Base-by-base conservation (phyloP, 2,329 filamentous ascomycete genomes). In the Leptographium procerum region DNA sequence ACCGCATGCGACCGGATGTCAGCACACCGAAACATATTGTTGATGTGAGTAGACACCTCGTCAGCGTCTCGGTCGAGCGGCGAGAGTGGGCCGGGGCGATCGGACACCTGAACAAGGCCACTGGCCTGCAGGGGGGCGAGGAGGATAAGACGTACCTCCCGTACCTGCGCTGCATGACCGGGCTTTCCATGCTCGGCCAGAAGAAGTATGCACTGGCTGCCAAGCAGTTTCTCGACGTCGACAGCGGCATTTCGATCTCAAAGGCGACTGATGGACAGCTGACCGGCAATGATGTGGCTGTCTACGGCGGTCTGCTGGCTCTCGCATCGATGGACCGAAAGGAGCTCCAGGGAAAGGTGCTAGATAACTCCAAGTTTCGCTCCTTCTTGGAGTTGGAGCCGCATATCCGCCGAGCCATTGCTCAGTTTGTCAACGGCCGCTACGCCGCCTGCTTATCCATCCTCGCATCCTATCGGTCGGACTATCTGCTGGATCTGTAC, bases 401-500 rank as follows among this genome's bases (percentile, higher is more conserved):
- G 4, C 92, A 97, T 67, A 88, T 99, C 62, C 88, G 94, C 63
- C 91, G 91, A 60, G 92, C 94, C 14, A 88, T 99, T 65, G 83
- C 83, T 9, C 86, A 89, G 69, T 99, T 96, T 73, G 89, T 92
- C 65, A 90, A 88, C 64, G 90, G 89, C 61, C 89, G 95, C 66
- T 99, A 96, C 71, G 87, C 88, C 11, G 82, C 82, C 50, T 97
- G 92, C 70, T 77, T 99, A 51, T 80, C 84, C 52, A 89, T 92
- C 40, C 80, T 99, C 0, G 88, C 94, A 66, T 81, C 84, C 6
- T 92, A 94, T 70, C 85, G 85, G 55, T 75, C 84, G 40, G 94
- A 99, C 71, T 97, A 94, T 69, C 78, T 91, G n/a, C 82, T 97
- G 6, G 94, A 99, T 68, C 76, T 96, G 24, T 87, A 96, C 69